These are phyloP conservation scores for Ustilago sp. DNA, from an alignment of 1,284 basidiomycete genomes.

Conservation along the genomic window DNA sequence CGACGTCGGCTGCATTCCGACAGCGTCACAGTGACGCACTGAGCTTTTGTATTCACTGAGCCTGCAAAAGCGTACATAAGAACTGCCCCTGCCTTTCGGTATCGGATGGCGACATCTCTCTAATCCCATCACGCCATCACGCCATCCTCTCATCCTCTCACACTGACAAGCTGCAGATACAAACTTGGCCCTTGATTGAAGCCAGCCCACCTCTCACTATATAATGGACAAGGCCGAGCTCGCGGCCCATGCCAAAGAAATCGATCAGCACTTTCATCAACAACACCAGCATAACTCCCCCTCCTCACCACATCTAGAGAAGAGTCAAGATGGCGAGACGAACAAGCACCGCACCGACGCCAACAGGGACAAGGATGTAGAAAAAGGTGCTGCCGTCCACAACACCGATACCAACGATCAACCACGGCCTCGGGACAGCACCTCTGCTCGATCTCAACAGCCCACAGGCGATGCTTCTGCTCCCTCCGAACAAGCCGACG, in stretches of 20 bases:
- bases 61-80: constrained; percentile 1
- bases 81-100: neutral
- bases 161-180: neutral
- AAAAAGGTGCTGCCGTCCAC: neutral
- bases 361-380: neutral
- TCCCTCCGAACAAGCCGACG: neutral
- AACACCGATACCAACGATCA: neutral
- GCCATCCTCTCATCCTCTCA: neutral
- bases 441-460: neutral
- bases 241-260: constrained; percentile 17
- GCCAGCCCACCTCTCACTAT: neutral
- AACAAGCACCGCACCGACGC: neutral
- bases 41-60: no score
- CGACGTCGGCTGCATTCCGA: neutral
- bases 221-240: constrained; percentile 39
- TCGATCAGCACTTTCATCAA: constrained; percentile 9
- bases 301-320: no score
- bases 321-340: neutral
- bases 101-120: constrained; percentile 15
- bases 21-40: neutral
- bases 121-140: constrained; percentile 13
- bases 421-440: neutral
- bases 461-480: neutral
- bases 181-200: neutral
- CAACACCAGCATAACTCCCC: neutral